Evolutionary conservation across 2,329 filamentous ascomycete species (phyloP), one percentile per base, ranked within the genome.

Genomic region (Anisogramma anomala): DNA sequence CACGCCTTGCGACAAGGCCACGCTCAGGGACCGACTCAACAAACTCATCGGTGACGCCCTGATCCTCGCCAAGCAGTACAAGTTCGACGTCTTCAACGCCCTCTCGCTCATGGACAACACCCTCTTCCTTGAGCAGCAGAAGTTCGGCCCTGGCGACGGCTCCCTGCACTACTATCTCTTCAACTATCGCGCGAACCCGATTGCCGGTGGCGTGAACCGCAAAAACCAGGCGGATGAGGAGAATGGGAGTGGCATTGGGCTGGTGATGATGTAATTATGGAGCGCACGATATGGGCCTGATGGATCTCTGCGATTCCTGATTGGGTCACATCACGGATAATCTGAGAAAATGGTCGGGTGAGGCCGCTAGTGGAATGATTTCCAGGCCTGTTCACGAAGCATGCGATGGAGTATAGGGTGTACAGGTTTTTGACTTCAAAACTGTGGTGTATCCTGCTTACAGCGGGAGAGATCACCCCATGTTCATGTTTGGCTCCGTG

Each of bases 91-190:
- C 44, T 93, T 96, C 70, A 98, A 98, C 56, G 89, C 87, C 0
- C 72, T 98, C 41, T 94, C 88, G 0, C 71, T 95, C 28, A 81
- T 94, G 63, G 89, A 98, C 62, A 98, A 98, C 60, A 82, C 79
- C 1, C 72, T 96, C 15, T 96, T 98, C 73, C 71, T 98, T 5
- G 81, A 89, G 57, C 74, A 95, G 51, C 85, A 95, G 57, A 94
- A 94, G 62, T 98, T 95, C 55, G 91, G 89, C 33, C 80, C 83
- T 4, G 91, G 91, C 23, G 91, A 98, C 59, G 91, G 91, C 34
- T 86, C 91, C 60, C 69, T 98, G 53, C 87, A 98, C 62, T 98
- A 88, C 65, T 98, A 98, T 62, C 69, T 98, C 23, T 98, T 93
- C 72, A 98, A 98, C 65, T 98, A 95, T 68, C 79, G 86, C 43